Conservation (phyloP, 208 protist genomes). For the Acanthamoeba culbertsoni region DNA sequence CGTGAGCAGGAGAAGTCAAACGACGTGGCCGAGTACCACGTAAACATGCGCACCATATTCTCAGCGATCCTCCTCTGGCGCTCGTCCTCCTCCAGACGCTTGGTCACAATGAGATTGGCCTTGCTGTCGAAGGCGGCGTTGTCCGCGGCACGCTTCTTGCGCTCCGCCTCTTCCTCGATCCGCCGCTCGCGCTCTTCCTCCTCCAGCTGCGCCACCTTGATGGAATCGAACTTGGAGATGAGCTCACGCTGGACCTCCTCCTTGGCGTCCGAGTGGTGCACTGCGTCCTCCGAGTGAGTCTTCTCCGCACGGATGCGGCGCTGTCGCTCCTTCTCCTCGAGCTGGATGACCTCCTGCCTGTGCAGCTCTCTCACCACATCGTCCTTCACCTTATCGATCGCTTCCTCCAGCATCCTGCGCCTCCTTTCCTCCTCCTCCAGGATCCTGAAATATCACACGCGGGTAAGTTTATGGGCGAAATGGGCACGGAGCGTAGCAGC, state of each 20-base stretch:
- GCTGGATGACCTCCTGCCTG: not conserved
- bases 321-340: constrained; percentile 29
- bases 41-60: not conserved
- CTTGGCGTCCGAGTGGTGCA: constrained; percentile 46
- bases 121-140: constrained; percentile 30
- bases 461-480: no score
- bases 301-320: constrained; percentile 30
- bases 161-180: constrained; percentile 4
- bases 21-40: not conserved
- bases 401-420: not conserved
- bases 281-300: constrained; percentile 47
- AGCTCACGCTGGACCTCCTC: constrained; percentile 28
- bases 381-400: not conserved
- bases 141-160: not conserved
- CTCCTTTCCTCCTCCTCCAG: constrained; percentile 41
- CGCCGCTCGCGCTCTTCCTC: not conserved
- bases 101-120: constrained; percentile 43
- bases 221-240: not conserved
- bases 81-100: constrained; percentile 29
- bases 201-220: not conserved
- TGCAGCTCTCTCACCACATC: not conserved
- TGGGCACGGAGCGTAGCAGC: no score
- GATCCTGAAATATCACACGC: no score
- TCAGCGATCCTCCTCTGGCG: constrained; percentile 27
- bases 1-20: not conserved